phyloP scores from a whole-genome alignment of 2,329 filamentous ascomycete species.

The Elsinoe australis region DNA sequence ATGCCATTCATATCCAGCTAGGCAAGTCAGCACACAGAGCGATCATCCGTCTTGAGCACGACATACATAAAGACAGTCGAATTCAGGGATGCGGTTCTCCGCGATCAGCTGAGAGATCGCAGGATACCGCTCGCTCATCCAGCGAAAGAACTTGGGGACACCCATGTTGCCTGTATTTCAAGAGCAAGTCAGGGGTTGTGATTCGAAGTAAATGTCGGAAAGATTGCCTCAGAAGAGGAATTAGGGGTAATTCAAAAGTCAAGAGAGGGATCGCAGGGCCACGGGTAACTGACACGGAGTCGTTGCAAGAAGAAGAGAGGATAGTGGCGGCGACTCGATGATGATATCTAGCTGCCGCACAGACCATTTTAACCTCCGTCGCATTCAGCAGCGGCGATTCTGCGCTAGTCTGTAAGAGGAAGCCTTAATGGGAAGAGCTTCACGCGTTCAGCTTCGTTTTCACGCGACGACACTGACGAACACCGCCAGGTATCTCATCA shows the following conservation, averaged over 20 bases:
- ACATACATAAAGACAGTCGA: constrained; percentile 85
- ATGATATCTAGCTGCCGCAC: constrained; percentile 14
- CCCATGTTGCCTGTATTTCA: constrained; percentile 32
- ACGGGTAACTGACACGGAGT: constrained; percentile 33
- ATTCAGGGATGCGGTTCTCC: constrained; percentile 97
- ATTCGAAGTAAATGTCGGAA: constrained; percentile 12
- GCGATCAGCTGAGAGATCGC: constrained; percentile 97
- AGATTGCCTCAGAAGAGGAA: no score
- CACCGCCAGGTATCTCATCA: neutral
- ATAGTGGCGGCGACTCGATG: constrained; percentile 6
- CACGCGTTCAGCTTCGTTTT: neutral
- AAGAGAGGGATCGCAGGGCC: constrained; percentile 18
- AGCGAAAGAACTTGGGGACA: constrained; percentile 93
- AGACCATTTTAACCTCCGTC: neutral
- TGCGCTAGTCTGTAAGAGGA: constrained; percentile 2
- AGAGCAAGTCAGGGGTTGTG: constrained; percentile 20
- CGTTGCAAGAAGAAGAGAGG: constrained; percentile 28
- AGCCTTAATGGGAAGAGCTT: neutral
- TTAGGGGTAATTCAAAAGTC: neutral
- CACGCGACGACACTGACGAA: neutral
- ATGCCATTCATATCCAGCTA: constrained; percentile 97
- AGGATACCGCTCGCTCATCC: constrained; percentile 98
- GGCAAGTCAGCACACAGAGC: neutral
- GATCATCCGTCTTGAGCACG: neutral
- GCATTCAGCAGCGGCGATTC: neutral